Evolutionary conservation across 331 rosid genomes (phyloP).

Genomic region (Ulmus americana): DNA sequence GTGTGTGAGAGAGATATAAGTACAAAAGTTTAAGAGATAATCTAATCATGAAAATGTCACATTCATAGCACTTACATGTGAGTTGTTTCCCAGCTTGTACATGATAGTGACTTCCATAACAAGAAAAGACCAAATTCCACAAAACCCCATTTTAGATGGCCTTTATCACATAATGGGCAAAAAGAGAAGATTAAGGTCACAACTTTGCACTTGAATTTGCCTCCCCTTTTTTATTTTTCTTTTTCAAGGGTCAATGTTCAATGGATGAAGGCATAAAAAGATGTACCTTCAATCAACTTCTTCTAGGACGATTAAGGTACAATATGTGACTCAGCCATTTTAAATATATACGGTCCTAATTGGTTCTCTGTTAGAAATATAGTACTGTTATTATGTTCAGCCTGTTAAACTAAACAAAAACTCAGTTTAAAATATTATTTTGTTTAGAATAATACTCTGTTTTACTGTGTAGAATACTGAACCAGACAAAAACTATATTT

Average conservation of each 20-base stretch:
- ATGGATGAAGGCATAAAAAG: background rate
- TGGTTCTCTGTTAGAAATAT: too few species aligned
- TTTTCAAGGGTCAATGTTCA: conserved; percentile 7
- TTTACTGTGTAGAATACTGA: too few species aligned
- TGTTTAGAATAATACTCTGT: too few species aligned
- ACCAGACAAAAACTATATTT: too few species aligned
- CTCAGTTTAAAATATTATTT: too few species aligned
- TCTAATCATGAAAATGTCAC: conserved; percentile 23
- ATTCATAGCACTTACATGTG: conserved; percentile 22
- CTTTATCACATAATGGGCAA: background rate
- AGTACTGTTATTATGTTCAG: too few species aligned
- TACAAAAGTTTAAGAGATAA: conserved; percentile 5
- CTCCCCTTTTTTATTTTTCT: background rate
- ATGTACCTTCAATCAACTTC: background rate
- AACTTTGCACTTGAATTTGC: conserved; percentile 1
- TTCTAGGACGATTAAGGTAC: background rate
- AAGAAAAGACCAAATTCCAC: conserved; percentile 10
- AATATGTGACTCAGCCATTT: background rate
- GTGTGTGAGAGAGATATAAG: background rate
- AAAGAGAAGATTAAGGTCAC: conserved; percentile 3
- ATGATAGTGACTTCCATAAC: conserved; percentile 30
- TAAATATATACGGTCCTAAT: background rate
- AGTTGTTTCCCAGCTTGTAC: conserved; percentile 13
- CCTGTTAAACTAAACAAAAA: too few species aligned
- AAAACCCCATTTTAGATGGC: conserved; percentile 1